Conservation (phyloP, 2,329 filamentous ascomycete genomes). For the Botrytis hyacinthi region DNA sequence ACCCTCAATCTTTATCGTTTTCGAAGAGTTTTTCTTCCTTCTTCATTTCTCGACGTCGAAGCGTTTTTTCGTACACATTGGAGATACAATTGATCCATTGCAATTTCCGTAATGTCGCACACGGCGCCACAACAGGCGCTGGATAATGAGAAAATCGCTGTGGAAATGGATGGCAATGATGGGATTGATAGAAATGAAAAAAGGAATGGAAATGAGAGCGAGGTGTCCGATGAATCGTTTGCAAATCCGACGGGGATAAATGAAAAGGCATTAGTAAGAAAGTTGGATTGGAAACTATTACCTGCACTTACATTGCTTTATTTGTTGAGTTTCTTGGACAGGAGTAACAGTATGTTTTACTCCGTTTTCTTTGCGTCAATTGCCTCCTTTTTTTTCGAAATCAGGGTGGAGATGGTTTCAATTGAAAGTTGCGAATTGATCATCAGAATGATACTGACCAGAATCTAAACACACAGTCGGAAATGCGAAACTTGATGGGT, state of each 20-base stretch:
- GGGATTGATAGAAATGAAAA: background rate
- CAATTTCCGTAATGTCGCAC: background rate
- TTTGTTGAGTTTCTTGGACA: constrained; percentile 55
- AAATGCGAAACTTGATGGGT: constrained; percentile 57
- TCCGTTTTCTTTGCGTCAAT: background rate
- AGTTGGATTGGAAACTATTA: constrained; percentile 51
- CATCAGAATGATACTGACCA: background rate
- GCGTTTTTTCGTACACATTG: background rate
- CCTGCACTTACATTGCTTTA: constrained; percentile 56
- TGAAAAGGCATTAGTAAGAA: constrained; percentile 58
- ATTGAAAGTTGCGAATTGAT: background rate
- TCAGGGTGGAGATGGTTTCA: background rate
- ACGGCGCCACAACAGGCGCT: background rate
- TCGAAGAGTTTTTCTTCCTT: too few species aligned
- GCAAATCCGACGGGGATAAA: constrained; percentile 42
- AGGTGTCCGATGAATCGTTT: constrained; percentile 26
- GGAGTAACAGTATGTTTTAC: constrained; percentile 52
- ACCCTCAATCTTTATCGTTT: background rate
- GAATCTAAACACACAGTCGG: constrained; percentile 47
- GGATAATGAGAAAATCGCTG: background rate
- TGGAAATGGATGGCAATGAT: background rate
- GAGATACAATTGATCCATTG: background rate
- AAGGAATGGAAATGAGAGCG: constrained; percentile 13
- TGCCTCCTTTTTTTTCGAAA: background rate
- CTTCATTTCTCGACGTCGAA: background rate